Conservation (phyloP, 192 early-diverging fungal species). For the Funneliformis mosseae region DNA sequence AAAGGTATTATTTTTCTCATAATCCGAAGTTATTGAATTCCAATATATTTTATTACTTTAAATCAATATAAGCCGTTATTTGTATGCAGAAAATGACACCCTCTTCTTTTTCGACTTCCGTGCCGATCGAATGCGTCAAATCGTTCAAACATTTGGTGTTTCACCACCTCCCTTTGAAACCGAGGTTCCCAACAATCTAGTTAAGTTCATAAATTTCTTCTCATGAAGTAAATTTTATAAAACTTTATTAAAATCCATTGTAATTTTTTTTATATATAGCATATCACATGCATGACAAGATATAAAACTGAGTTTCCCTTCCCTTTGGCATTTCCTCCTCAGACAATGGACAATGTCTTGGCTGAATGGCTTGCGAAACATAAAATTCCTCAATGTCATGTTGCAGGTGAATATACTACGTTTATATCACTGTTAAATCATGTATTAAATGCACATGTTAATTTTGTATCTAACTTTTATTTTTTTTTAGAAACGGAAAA, state of each 20-base stretch:
- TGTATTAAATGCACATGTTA: not conserved
- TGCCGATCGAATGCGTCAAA: slow-evolving; percentile 97
- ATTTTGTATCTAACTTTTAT: not conserved
- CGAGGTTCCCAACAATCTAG: slow-evolving; percentile 74
- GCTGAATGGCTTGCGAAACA: slow-evolving; percentile 95
- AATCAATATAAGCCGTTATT: not conserved
- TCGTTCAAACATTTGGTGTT: slow-evolving; percentile 83
- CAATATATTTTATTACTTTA: not conserved
- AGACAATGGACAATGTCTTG: slow-evolving; percentile 96
- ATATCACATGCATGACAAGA: slow-evolving; percentile 94
- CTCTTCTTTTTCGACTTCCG: slow-evolving; percentile 99
- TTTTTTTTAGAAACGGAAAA: slow-evolving; percentile 90
- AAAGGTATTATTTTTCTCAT: slow-evolving; percentile 26
- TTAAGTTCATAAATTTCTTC: slow-evolving; percentile 37
- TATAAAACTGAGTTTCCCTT: slow-evolving; percentile 98
- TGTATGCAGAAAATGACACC: slow-evolving; percentile 74
- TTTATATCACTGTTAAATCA: not conserved
- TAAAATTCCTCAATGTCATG: slow-evolving; percentile 87
- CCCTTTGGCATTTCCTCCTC: slow-evolving; percentile 92
- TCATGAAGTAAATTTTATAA: not conserved
- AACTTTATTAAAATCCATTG: not conserved
- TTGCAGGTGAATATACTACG: slow-evolving; percentile 57
- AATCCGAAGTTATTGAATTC: not conserved
- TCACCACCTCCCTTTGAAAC: slow-evolving; percentile 83
- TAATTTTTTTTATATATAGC: slow-evolving; percentile 41